These are phyloP conservation scores for Macadamia tetraphylla DNA, from an alignment of 164 flowering plant species.

Conservation along the genomic window DNA sequence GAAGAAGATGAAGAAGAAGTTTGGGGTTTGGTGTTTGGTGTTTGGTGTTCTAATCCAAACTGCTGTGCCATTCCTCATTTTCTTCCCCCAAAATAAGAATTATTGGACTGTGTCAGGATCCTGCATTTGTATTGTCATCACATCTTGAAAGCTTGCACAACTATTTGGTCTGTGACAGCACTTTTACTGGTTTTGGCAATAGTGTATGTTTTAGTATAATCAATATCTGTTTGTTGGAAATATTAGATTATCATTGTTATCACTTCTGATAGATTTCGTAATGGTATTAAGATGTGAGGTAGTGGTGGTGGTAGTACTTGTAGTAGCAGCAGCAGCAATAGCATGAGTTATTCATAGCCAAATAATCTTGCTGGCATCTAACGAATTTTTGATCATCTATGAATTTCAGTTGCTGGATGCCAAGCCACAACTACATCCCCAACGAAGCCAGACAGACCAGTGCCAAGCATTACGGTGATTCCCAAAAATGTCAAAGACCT, in stretches of 20 bases:
- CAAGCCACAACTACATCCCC: not conserved
- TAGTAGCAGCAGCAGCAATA: not conserved
- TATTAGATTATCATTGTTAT: not conserved
- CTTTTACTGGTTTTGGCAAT: too few relatives aligned
- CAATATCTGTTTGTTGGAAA: not conserved
- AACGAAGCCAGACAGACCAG: not conserved
- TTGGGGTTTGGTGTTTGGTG: too few relatives aligned
- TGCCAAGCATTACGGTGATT: constrained; percentile 20
- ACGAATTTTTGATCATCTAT: constrained; percentile 6
- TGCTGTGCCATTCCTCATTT: too few relatives aligned
- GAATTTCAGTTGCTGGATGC: not conserved
- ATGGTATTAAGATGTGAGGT: not conserved
- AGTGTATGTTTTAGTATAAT: too few relatives aligned
- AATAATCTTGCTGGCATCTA: not conserved
- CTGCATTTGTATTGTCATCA: too few relatives aligned
- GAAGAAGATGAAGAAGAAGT: too few relatives aligned
- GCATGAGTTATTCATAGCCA: not conserved
- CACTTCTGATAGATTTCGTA: not conserved
- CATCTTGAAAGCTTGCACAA: too few relatives aligned
- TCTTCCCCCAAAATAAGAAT: too few relatives aligned
- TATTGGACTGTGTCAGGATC: too few relatives aligned
- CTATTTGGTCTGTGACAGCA: not conserved
- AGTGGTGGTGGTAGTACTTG: not conserved
- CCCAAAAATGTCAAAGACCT: constrained; percentile 69
- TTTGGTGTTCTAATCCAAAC: too few relatives aligned